Base-by-base conservation (phyloP, 805 yeast genomes). In the Teunomyces panamensis region DNA sequence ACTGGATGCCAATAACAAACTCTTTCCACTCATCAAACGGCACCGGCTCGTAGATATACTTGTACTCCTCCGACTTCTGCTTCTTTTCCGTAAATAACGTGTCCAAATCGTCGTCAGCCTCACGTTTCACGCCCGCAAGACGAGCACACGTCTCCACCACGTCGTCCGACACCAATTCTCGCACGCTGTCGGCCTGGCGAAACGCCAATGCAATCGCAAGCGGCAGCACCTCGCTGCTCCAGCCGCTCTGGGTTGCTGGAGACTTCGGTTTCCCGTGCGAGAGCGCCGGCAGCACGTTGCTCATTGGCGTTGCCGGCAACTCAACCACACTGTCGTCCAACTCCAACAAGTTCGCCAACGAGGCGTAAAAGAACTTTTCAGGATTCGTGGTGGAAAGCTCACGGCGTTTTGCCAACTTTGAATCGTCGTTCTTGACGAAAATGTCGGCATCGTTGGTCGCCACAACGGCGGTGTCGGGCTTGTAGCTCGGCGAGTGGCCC, bases 341-440 rank as follows among this genome's bases (percentile, higher is more conserved):
- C 36, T 74, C 79, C 49, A 80, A 64, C 32, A 77, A 63, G 57
- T 80, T 79, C 7, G 80, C 73, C 46, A 80, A 64, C 1, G 82
- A 75, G 0, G 81, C 77, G 42, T 73, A 67, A 54, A 80, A 75
- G 57, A 77, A 80, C 45, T 65, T 63, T 39, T 74, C 71, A 0
- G 83, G 79, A 55, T 80, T 79, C 17, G 60, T 49, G 44, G 60
- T 60, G 1, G 77, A 74, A 37, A 80, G 65, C 44, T 74, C 80
- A 39, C 80, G 67, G 46, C 84, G 63, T 49, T 65, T 72, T 41
- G 67, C 67, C 50, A 77, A 63, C 50, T 73, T 74, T 10, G 68
- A 58, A 54, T 78, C 83, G 17, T 65, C 59, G n/a, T 53, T 55
- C 24, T 56, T 49, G 27, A 60, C 60, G 41, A 56, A 62, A 3